phyloP scores from a whole-genome alignment of 352 stramenopile genomes.

The Globisporangium paroecandrum region DNA sequence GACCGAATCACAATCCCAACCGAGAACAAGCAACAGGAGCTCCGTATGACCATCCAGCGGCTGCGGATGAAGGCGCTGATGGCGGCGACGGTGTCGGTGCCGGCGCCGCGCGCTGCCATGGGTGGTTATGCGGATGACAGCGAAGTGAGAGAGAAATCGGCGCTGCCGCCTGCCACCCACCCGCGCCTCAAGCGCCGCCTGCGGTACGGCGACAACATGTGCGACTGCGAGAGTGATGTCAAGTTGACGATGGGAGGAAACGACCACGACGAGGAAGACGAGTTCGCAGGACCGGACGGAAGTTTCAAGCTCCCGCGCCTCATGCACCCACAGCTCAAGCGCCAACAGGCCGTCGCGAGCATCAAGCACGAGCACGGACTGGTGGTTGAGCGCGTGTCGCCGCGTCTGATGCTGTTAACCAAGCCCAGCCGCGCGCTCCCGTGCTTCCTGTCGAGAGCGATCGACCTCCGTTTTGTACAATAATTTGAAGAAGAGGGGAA shows the following conservation, averaged over 20 bases:
- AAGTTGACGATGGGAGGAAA: neutral
- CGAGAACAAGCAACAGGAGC: constrained; percentile 3
- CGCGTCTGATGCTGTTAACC: neutral
- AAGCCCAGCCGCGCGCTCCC: constrained; percentile 5
- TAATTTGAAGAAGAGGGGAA: neutral
- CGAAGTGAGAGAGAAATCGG: neutral
- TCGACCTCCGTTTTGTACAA: constrained; percentile 16
- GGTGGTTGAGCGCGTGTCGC: neutral
- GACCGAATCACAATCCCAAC: neutral
- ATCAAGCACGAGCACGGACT: constrained; percentile 8
- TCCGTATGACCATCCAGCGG: constrained; percentile 7
- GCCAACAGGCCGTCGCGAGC: constrained; percentile 3
- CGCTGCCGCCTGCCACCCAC: neutral
- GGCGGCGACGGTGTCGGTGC: neutral
- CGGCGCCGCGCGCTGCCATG: neutral
- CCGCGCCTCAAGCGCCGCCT: constrained; percentile 7
- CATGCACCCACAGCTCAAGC: constrained; percentile 11
- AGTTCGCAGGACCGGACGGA: constrained; percentile 7
- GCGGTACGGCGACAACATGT: constrained; percentile 2
- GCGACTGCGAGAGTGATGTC: constrained; percentile 4
- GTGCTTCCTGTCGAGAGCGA: constrained; percentile 6
- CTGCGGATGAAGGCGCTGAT: constrained; percentile 10
- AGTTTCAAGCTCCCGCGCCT: constrained; percentile 14
- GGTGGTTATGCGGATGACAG: neutral
- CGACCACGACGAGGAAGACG: neutral